Evolutionary conservation across 352 stramenopile genomes (phyloP), one percentile per base, ranked within the genome.

Genomic region (Pythium phragmitis): DNA sequence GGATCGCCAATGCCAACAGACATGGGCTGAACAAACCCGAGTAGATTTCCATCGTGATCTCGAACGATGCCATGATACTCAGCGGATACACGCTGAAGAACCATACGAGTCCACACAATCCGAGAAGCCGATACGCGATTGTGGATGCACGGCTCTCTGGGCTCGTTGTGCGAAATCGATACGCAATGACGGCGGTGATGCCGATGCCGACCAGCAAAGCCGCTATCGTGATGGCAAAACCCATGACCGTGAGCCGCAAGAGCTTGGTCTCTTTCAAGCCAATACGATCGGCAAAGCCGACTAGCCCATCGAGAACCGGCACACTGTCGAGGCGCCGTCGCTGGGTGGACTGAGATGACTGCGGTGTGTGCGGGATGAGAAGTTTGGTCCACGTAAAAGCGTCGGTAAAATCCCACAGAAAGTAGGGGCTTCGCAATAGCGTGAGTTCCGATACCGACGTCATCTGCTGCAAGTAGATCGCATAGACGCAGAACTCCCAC

Each of bases 381-480:
- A 89, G 89, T 51, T 79, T 88, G 49, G 72, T 79, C 82, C 84
- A 92, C 6, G 80, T 63, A 30, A 92, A 88, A 23, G 78, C 79
- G 57, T 91, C 84, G 33, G 79, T 85, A 62, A 82, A 91, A 45
- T 87, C 75, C 74, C 77, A 87, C 3, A 88, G 57, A 66, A 81
- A 88, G 47, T 87, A 87, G 8, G 83, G 81, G 11, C 75, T 83
- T 58, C 89, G 87, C 30, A 85, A 63, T 26, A 88, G 61, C 23
- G 79, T 88, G 19, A 87, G 68, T 37, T 87, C 69, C 26, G 82
- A 91, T 0, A 85, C 52, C 4, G 79, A 74, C 36, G 75, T 67
- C 72, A 92, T 84, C 34, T 88, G 79, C 70, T 92, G 83, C 57
- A 92, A 63, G 64, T 87, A 88, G n/a, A 65, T 75, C 16, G 82